These are phyloP conservation scores for Hyphopichia burtonii DNA, from an alignment of 1,139 yeast genomes.

Conservation along the genomic window DNA sequence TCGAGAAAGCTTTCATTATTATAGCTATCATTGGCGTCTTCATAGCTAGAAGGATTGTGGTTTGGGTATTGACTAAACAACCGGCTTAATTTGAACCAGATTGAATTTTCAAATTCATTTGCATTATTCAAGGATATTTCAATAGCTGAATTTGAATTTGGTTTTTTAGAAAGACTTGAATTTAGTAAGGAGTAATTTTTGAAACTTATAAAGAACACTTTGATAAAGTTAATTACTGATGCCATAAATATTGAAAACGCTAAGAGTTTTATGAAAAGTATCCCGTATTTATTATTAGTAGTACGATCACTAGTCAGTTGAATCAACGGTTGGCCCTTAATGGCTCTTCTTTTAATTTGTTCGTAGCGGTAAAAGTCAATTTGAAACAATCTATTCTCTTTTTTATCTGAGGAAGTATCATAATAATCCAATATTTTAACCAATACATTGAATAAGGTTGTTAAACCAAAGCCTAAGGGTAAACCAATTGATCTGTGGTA, in stretches of 20 bases:
- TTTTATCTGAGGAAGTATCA: conserved; percentile 17
- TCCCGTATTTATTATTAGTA: background rate
- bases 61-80: conserved; percentile 8
- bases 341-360: conserved; percentile 21
- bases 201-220: background rate
- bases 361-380: conserved; percentile 34
- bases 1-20: conserved; percentile 11
- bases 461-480: conserved; percentile 44
- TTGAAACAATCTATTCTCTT: conserved; percentile 24
- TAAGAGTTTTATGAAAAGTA: background rate
- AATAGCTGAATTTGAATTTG: conserved; percentile 2
- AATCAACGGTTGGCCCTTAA: conserved; percentile 3
- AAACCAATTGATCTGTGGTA: conserved; percentile 44
- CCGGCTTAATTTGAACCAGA: conserved; percentile 9
- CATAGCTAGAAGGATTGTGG: background rate
- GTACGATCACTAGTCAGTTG: background rate
- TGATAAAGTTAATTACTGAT: background rate
- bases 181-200: conserved; percentile 5
- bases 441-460: conserved; percentile 17
- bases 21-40: background rate
- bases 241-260: background rate
- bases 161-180: conserved; percentile 1
- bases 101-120: conserved; percentile 11
- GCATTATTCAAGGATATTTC: conserved; percentile 1
- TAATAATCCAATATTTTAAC: conserved; percentile 19